Conservation (phyloP, 371 early-diverging fungal species). For the Haplosporangium sp. region DNA sequence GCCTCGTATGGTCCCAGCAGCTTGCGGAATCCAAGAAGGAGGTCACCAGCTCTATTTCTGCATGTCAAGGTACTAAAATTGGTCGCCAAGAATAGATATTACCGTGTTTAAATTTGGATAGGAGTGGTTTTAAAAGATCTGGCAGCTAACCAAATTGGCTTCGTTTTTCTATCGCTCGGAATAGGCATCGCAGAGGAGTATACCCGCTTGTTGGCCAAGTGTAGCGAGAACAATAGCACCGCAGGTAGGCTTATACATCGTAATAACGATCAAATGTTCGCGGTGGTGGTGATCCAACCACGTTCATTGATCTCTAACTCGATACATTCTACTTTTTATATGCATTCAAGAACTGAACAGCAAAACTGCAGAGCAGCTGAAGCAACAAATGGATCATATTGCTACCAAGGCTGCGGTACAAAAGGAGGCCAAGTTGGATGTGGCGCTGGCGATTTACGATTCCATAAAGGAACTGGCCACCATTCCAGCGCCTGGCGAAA, state of each 20-base stretch:
- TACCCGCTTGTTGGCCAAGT: constrained; percentile 10
- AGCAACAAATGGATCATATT: constrained; percentile 30
- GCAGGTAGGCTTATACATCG: constrained; percentile 5
- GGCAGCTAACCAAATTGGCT: not conserved
- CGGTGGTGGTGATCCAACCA: not conserved
- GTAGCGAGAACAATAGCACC: constrained; percentile 14
- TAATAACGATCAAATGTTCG: not conserved
- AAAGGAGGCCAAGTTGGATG: constrained; percentile 40
- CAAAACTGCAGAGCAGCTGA: constrained; percentile 30
- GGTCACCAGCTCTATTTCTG: constrained; percentile 8
- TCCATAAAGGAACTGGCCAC: constrained; percentile 39
- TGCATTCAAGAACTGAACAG: constrained; percentile 16
- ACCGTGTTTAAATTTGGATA: not conserved
- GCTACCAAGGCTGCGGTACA: constrained; percentile 19
- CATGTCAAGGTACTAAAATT: constrained; percentile 30
- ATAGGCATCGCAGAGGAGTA: constrained; percentile 30
- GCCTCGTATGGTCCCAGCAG: constrained; percentile 53
- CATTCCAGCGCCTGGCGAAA: constrained; percentile 22
- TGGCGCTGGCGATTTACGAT: constrained; percentile 41
- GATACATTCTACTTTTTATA: not conserved
- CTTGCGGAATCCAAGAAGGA: constrained; percentile 28
- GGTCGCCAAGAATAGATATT: not conserved
- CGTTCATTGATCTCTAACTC: not conserved
- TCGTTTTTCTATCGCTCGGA: not conserved
- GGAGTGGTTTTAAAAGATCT: not conserved